Evolutionary conservation across 192 early-diverging fungal species (phyloP).

Genomic region (Chytriomyces sp.): DNA sequence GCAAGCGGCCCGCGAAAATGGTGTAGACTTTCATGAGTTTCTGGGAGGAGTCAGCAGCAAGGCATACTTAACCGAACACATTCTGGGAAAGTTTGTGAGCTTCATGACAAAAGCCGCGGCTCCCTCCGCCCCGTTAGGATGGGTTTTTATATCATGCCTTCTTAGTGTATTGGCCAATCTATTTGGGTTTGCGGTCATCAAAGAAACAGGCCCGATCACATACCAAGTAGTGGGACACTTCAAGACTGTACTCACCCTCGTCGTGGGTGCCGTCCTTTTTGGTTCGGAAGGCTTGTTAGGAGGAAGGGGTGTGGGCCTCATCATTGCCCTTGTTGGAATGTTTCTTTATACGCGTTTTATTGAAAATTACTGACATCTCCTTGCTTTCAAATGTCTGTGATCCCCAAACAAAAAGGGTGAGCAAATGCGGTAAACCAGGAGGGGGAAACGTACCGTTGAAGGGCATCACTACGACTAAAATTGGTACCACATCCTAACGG

Average conservation of each 20-base stretch:
- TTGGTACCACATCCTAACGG: slow-evolving; percentile 24
- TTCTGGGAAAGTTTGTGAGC: slow-evolving; percentile 19
- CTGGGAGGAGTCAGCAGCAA: slow-evolving; percentile 2
- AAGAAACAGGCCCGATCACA: slow-evolving; percentile 13
- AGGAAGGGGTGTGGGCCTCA: slow-evolving; percentile 6
- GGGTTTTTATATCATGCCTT: slow-evolving; percentile 13
- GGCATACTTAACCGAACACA: slow-evolving; percentile 16
- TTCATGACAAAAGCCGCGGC: neutral
- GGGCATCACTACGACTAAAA: slow-evolving; percentile 17
- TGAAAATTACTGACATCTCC: slow-evolving; percentile 16
- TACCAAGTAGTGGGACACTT: slow-evolving; percentile 15
- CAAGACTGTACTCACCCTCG: slow-evolving; percentile 14
- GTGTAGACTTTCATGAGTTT: slow-evolving; percentile 4
- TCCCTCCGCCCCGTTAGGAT: neutral
- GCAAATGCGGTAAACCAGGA: neutral
- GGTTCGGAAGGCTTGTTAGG: slow-evolving; percentile 1
- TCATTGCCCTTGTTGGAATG: slow-evolving; percentile 9
- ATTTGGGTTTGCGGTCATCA: slow-evolving; percentile 22
- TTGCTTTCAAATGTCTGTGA: slow-evolving; percentile 23
- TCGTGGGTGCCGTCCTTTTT: slow-evolving; percentile 5
- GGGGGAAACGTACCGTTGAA: slow-evolving; percentile 10
- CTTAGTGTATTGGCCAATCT: slow-evolving; percentile 14
- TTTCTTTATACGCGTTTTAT: slow-evolving; percentile 3
- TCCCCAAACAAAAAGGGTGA: neutral
- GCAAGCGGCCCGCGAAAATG: neutral